phyloP scores from a whole-genome alignment of 768 basidiomycete genomes.

The Hericium coralloides region DNA sequence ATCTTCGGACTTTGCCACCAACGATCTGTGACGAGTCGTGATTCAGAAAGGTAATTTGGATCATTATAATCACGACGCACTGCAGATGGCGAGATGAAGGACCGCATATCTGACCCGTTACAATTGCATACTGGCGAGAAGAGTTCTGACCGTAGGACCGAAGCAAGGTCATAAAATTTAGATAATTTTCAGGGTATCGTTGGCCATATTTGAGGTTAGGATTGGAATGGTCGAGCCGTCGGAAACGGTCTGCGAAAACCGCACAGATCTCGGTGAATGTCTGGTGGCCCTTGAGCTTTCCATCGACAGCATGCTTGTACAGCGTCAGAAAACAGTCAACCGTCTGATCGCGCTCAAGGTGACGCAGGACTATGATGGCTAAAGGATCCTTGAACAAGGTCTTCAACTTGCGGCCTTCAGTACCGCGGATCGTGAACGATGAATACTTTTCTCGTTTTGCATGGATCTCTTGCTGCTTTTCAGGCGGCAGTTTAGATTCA shows the following conservation, averaged over 20 bases:
- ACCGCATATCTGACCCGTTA: slow-evolving; percentile 1
- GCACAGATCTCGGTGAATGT: slow-evolving; percentile 11
- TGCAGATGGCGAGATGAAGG: not conserved
- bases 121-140: slow-evolving; percentile 12
- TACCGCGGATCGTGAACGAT: not conserved
- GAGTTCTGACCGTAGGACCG: slow-evolving; percentile 12
- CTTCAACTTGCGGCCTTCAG: slow-evolving; percentile 10
- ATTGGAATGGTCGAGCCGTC: not conserved
- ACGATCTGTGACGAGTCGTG: not conserved
- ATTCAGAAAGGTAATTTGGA: not conserved
- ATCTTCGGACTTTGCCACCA: slow-evolving; percentile 16
- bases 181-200: slow-evolving; percentile 9
- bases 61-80: too few relatives aligned
- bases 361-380: slow-evolving; percentile 5
- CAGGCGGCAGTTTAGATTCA: not conserved
- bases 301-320: slow-evolving; percentile 6
- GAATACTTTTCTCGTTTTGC: slow-evolving; percentile 2
- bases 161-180: slow-evolving; percentile 15
- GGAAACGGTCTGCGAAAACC: slow-evolving; percentile 10
- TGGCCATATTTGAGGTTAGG: slow-evolving; percentile 12
- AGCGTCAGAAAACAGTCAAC: slow-evolving; percentile 12
- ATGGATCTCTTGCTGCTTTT: slow-evolving; percentile 1
- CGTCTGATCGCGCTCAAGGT: slow-evolving; percentile 5
- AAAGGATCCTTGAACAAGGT: slow-evolving; percentile 11
- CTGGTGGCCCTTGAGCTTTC: slow-evolving; percentile 10